These are phyloP conservation scores for Mallotus repandus DNA, from an alignment of 441 rosid species.

Conservation along the genomic window DNA sequence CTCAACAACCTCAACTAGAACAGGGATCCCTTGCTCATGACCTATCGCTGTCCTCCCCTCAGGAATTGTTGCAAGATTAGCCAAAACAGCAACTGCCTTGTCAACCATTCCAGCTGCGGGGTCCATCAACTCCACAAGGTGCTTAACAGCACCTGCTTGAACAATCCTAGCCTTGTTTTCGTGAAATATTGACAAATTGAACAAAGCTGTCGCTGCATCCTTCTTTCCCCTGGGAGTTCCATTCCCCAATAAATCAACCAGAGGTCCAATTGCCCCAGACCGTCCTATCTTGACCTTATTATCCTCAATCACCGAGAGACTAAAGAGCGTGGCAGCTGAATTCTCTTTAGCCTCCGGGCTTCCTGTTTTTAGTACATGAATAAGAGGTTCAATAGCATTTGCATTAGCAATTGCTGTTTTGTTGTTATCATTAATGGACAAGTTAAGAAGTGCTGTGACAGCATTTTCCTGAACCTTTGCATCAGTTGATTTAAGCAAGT, in stretches of 20 bases:
- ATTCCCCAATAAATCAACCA: slow-evolving; percentile 75
- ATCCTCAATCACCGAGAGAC: slow-evolving; percentile 79
- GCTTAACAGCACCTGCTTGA: slow-evolving; percentile 76
- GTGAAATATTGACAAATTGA: slow-evolving; percentile 72
- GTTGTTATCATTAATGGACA: slow-evolving; percentile 81
- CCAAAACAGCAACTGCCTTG: slow-evolving; percentile 87
- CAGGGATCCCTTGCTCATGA: slow-evolving; percentile 73
- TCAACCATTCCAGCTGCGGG: slow-evolving; percentile 94
- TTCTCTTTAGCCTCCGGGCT: slow-evolving; percentile 80
- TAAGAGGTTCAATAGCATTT: slow-evolving; percentile 71
- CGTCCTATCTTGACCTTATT: slow-evolving; percentile 78
- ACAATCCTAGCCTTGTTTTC: slow-evolving; percentile 75
- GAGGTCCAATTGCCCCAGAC: slow-evolving; percentile 79
- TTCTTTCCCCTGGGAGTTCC: slow-evolving; percentile 86
- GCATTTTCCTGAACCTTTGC: slow-evolving; percentile 63
- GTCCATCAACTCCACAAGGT: slow-evolving; percentile 89
- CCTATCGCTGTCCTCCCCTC: slow-evolving; percentile 83
- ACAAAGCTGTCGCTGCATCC: slow-evolving; percentile 88
- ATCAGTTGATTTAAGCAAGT: slow-evolving; percentile 59
- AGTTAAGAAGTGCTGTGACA: slow-evolving; percentile 86
- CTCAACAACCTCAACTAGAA: slow-evolving; percentile 90
- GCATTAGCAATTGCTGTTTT: slow-evolving; percentile 68
- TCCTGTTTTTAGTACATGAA: slow-evolving; percentile 75
- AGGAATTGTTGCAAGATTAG: slow-evolving; percentile 76
- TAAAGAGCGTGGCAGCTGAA: slow-evolving; percentile 84